Conservation (phyloP, 1,284 basidiomycete species). For the Thecaphora frezii region DNA sequence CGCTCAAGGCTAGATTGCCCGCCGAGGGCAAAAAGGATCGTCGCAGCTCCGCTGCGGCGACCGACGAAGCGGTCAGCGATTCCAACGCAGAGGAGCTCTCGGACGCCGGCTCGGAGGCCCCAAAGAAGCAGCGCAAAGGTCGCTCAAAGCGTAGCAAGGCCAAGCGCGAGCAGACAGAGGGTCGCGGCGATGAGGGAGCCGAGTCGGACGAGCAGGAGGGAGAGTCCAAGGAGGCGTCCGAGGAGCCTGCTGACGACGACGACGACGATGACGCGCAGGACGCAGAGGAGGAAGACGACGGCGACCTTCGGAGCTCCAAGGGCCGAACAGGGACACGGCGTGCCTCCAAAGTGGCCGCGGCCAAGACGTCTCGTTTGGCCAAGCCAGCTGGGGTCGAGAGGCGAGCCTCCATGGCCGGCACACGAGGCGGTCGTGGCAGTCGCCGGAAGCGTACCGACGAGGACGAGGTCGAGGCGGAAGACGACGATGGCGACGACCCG, state of each 20-base stretch:
- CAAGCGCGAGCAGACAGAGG: conserved; percentile 1
- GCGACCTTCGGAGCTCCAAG: too few species aligned
- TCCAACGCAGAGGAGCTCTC: conserved; percentile 2
- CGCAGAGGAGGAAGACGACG: conserved; percentile 9
- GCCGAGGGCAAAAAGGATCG: too few species aligned
- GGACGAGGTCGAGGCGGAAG: conserved; percentile 15
- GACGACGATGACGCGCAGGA: conserved; percentile 1
- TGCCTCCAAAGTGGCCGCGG: too few species aligned
- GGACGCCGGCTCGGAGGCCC: conserved; percentile 2
- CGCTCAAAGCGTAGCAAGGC: not conserved
- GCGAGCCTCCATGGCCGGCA: too few species aligned
- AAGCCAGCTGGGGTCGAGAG: too few species aligned
- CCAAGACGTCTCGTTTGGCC: too few species aligned
- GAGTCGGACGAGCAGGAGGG: conserved; percentile 28
- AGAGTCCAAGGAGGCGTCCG: conserved; percentile 20
- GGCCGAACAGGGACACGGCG: too few species aligned
- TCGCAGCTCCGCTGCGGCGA: conserved; percentile 9
- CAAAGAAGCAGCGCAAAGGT: too few species aligned
- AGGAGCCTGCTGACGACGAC: not conserved
- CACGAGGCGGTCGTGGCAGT: too few species aligned
- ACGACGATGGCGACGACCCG: conserved; percentile 3
- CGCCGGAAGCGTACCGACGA: conserved; percentile 4
- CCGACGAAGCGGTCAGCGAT: not conserved
- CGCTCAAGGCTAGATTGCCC: conserved; percentile 5
- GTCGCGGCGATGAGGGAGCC: conserved; percentile 9